phyloP scores from a whole-genome alignment of 164 flowering plant genomes.

The Macadamia integrifolia region DNA sequence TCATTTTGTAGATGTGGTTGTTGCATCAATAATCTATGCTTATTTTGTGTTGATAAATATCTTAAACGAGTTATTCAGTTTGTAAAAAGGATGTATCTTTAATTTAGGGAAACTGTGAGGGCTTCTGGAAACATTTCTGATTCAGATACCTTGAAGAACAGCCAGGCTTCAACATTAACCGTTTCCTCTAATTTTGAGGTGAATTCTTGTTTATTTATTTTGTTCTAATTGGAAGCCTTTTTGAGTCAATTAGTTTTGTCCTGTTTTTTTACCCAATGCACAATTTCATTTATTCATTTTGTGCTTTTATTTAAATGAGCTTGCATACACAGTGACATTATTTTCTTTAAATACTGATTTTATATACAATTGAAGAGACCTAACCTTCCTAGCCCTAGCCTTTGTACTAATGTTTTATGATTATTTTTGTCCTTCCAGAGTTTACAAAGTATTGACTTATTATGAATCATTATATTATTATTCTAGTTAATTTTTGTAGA shows the following conservation, averaged over 20 bases:
- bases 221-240: background rate
- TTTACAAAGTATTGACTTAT: too few species aligned
- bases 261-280: background rate
- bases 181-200: slow-evolving; percentile 98
- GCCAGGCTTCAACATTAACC: slow-evolving; percentile 44
- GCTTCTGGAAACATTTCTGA: slow-evolving; percentile 36
- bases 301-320: too few species aligned
- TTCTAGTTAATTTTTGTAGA: too few species aligned
- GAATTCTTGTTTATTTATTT: background rate
- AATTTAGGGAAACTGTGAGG: slow-evolving; percentile 46
- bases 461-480: too few species aligned
- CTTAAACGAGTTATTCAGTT: background rate
- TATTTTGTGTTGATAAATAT: background rate
- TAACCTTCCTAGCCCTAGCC: too few species aligned
- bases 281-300: background rate
- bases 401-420: too few species aligned
- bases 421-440: too few species aligned
- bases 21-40: background rate
- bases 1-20: background rate
- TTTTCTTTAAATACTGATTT: too few species aligned
- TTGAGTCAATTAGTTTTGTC: background rate
- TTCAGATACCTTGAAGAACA: slow-evolving; percentile 47
- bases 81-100: background rate
- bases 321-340: too few species aligned
- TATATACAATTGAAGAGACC: too few species aligned